These are phyloP conservation scores for Candolleomyces eurysporus DNA, from an alignment of 768 basidiomycete species.

Conservation along the genomic window DNA sequence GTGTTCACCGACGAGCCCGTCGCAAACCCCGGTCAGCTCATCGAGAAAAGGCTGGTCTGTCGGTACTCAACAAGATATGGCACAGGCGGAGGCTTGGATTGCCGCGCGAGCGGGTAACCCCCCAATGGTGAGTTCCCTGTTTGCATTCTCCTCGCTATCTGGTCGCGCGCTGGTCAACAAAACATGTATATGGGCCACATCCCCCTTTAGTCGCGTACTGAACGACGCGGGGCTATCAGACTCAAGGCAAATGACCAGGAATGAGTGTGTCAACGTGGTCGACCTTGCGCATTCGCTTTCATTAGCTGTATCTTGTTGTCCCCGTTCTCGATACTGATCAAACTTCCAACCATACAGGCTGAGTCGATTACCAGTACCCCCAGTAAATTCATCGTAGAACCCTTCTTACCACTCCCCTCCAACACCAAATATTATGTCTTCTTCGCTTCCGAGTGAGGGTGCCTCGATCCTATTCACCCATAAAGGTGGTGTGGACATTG, in stretches of 20 bases:
- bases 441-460: slow-evolving; percentile 94
- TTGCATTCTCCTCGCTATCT: slow-evolving; percentile 7
- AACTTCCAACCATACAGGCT: slow-evolving; percentile 48
- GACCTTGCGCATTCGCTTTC: not conserved
- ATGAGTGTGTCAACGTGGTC: slow-evolving; percentile 24
- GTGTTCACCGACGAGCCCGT: slow-evolving; percentile 83
- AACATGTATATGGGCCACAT: too few species aligned
- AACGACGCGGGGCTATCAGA: not conserved
- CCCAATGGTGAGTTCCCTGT: slow-evolving; percentile 63
- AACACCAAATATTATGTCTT: slow-evolving; percentile 98
- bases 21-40: slow-evolving; percentile 96
- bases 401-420: slow-evolving; percentile 95
- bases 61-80: slow-evolving; percentile 93
- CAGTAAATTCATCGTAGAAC: slow-evolving; percentile 97
- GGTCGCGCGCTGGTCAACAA: not conserved
- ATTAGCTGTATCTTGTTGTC: not conserved
- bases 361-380: slow-evolving; percentile 93
- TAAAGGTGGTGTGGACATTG: slow-evolving; percentile 98
- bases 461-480: slow-evolving; percentile 98
- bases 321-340: slow-evolving; percentile 1
- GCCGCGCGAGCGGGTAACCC: slow-evolving; percentile 85
- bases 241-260: not conserved
- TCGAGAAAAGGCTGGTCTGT: slow-evolving; percentile 97
- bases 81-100: slow-evolving; percentile 87
- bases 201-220: not conserved